Evolutionary conservation across 1,284 basidiomycete genomes (phyloP).

Genomic region (Moesziomyces sp.): DNA sequence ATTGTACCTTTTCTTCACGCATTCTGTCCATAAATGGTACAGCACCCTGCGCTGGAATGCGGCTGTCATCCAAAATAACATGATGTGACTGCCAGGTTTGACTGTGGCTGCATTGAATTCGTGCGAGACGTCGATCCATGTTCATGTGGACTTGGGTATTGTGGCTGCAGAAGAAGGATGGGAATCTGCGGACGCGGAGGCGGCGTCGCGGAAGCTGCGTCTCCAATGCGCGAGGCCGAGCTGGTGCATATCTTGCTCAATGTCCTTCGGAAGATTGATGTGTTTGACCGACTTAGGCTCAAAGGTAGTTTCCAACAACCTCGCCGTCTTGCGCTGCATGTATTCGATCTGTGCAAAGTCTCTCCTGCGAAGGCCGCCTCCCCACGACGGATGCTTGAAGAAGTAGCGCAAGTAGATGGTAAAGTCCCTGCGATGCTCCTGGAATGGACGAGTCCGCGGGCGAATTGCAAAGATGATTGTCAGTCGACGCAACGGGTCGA

Average conservation of each 20-base stretch:
- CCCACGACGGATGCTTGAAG: conserved; percentile 62
- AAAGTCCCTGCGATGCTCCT: conserved; percentile 60
- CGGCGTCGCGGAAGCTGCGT: conserved; percentile 20
- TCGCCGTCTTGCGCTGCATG: conserved; percentile 57
- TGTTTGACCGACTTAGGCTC: conserved; percentile 56
- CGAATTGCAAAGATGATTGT: neutral
- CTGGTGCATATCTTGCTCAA: conserved; percentile 41
- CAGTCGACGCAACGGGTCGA: neutral
- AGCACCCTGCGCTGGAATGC: too few species aligned
- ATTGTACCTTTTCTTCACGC: neutral
- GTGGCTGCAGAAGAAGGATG: conserved; percentile 5
- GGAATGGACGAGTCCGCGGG: neutral
- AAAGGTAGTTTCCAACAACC: conserved; percentile 60
- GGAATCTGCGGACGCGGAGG: conserved; percentile 3
- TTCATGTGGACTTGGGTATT: conserved; percentile 12
- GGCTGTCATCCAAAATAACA: neutral
- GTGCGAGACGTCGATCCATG: neutral
- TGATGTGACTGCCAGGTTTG: neutral
- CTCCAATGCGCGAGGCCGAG: conserved; percentile 42
- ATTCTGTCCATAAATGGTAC: too few species aligned
- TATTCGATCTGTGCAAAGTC: conserved; percentile 66
- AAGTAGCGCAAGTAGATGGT: conserved; percentile 65
- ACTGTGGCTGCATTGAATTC: neutral
- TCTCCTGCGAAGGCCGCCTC: conserved; percentile 55
- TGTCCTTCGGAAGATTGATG: conserved; percentile 52